A percentile compares a stretch with the other conserved stretches of the same genome.
phyloP scores from a whole-genome alignment of 2,329 filamentous ascomycete species.

The Aspergillus pseudoterreus region DNA sequence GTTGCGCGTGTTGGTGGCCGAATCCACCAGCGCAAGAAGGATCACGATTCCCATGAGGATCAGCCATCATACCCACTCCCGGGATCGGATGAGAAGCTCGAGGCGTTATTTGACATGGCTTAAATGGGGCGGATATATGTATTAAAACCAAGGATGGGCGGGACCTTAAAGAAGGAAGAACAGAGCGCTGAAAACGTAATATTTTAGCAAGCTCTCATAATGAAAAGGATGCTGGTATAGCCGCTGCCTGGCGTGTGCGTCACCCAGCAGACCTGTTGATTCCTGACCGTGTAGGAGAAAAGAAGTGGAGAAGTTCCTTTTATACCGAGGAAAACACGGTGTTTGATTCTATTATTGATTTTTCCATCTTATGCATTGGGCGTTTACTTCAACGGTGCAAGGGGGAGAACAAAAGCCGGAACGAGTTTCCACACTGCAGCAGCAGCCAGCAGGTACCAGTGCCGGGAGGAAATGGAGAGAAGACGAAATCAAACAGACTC shows the following conservation, averaged over 20 bases:
- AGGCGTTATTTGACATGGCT: constrained; percentile 36
- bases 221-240: not conserved
- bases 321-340: no score
- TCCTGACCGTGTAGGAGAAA: not conserved
- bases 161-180: not conserved
- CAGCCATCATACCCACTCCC: constrained; percentile 19
- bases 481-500: not conserved
- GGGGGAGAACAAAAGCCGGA: not conserved
- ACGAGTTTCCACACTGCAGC: not conserved
- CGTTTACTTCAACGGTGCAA: not conserved
- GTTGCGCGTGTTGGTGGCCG: constrained; percentile 41
- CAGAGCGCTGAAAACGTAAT: no score
- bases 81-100: constrained; percentile 31
- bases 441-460: constrained; percentile 12
- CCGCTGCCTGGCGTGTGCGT: constrained; percentile 2
- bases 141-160: not conserved
- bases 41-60: constrained; percentile 12
- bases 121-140: constrained; percentile 14
- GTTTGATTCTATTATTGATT: no score
- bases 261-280: not conserved
- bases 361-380: not conserved
- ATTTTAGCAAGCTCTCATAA: no score
- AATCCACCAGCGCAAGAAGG: constrained; percentile 28
- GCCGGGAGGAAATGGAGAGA: constrained; percentile 6
- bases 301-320: not conserved